A percentile compares a stretch with the other conserved stretches of the same genome.
Conservation (phyloP, 202 grass and related monocot genomes). For the Cymbopogon flexuosus region DNA sequence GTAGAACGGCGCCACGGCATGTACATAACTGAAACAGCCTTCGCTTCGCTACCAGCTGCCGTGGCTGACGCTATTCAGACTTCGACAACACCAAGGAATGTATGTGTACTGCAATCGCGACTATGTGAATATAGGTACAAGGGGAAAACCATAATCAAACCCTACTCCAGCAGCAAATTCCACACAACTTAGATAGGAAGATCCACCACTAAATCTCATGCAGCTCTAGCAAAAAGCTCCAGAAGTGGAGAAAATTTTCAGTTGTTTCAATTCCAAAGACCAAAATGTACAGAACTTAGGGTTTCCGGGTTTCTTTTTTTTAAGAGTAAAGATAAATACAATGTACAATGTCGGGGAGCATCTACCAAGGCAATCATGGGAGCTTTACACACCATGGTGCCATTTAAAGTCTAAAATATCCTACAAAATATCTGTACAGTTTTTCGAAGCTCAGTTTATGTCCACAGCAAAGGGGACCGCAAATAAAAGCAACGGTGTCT, state of each 20-base stretch:
- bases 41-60: neutral
- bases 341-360: neutral
- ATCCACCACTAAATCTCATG: neutral
- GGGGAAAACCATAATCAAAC: too few species aligned
- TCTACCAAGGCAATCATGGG: constrained; percentile 30
- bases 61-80: too few species aligned
- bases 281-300: constrained; percentile 1
- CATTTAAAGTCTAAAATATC: constrained; percentile 15
- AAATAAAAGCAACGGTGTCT: constrained; percentile 41
- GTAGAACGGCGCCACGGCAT: neutral
- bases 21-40: neutral
- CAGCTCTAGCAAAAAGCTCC: neutral
- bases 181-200: neutral
- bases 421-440: constrained; percentile 51
- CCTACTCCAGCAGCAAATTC: too few species aligned
- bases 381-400: constrained; percentile 21
- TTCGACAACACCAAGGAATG: neutral
- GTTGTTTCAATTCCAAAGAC: neutral
- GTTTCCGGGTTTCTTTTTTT: neutral
- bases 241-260: neutral
- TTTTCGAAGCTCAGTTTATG: constrained; percentile 25
- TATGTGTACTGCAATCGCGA: too few species aligned
- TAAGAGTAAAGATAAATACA: constrained; percentile 24
- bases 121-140: too few species aligned
- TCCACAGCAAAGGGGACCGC: constrained; percentile 10